phyloP scores from a whole-genome alignment of 306 rosid genomes.

The Delonix regia region DNA sequence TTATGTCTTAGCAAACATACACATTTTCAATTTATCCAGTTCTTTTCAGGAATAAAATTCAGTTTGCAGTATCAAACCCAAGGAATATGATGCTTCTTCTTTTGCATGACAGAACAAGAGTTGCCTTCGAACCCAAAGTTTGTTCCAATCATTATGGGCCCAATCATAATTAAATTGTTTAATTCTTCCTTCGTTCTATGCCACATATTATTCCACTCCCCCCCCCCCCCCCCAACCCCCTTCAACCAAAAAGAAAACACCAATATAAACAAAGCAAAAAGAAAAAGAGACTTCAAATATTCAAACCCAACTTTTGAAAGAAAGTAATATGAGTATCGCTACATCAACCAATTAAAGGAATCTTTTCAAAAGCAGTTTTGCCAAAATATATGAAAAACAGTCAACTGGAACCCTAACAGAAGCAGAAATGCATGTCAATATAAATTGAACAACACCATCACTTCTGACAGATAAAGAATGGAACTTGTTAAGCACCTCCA shows the following conservation, averaged over 20 bases:
- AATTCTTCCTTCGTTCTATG: neutral
- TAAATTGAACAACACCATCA: neutral
- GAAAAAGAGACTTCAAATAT: neutral
- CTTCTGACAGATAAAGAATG: neutral
- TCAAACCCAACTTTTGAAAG: neutral
- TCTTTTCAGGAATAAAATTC: neutral
- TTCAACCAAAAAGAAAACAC: neutral
- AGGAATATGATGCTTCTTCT: neutral
- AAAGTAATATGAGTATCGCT: no score
- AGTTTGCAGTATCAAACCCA: neutral
- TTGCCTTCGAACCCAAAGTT: neutral
- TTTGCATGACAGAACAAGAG: neutral
- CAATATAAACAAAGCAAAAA: no score
- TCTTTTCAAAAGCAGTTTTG: neutral
- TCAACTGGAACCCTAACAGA: neutral
- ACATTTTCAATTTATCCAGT: neutral
- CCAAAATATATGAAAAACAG: neutral
- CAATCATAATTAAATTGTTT: neutral
- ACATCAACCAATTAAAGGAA: neutral
- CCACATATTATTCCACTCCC: no score
- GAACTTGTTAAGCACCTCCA: constrained; percentile 45
- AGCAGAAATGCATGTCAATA: neutral
- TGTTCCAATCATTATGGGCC: neutral
- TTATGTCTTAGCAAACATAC: neutral
- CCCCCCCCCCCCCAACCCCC: neutral